Conservation (phyloP, 257 asterid species). For the Solanum sitiens region DNA sequence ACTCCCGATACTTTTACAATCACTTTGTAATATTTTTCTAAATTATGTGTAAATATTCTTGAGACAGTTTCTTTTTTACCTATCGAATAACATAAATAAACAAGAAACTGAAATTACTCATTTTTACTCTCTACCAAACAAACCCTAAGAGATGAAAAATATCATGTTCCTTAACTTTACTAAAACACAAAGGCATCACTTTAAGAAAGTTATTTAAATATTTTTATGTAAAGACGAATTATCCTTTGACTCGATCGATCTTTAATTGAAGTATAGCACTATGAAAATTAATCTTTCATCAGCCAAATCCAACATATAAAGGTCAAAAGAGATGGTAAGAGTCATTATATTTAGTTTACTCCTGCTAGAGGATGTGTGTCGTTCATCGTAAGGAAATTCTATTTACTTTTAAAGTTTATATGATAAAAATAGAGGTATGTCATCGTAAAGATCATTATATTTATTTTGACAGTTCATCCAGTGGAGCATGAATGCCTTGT, state of each 20-base stretch:
- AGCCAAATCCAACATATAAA: not conserved
- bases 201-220: not conserved
- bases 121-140: not conserved
- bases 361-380: not conserved
- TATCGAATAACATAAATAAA: not conserved
- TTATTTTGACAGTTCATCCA: not conserved
- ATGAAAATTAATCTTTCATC: not conserved
- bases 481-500: not conserved
- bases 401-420: too few relatives aligned
- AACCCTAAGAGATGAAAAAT: not conserved
- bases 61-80: not conserved
- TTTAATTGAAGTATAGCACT: not conserved
- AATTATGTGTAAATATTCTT: too few relatives aligned
- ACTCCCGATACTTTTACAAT: not conserved
- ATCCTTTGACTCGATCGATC: not conserved
- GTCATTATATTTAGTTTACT: not conserved
- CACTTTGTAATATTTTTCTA: not conserved
- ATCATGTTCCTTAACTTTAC: not conserved
- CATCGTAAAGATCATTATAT: not conserved
- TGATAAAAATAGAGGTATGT: not conserved
- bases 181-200: not conserved
- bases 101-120: not conserved
- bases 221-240: not conserved
- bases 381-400: too few relatives aligned
- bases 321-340: not conserved